Evolutionary conservation across 257 asterid species (phyloP), one percentile per base, ranked within the genome.

Genomic region (Dorcoceras hygrometricum): DNA sequence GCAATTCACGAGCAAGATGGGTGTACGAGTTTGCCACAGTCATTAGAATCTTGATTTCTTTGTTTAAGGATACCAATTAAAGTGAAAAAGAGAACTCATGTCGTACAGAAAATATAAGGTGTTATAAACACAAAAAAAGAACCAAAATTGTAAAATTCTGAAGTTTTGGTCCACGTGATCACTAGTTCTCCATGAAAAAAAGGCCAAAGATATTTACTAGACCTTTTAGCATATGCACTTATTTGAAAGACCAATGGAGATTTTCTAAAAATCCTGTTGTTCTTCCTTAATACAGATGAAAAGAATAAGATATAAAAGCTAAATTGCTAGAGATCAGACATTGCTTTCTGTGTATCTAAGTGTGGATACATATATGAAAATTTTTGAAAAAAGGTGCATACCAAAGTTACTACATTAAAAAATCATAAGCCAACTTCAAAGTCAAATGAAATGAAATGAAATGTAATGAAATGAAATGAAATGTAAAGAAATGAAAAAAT

Each of bases 361-460:
- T 59, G 18, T 39, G n/a, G n/a, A 39, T 11, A 39, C 11, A 39
- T 12, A 12, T 39, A 39, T 29, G 2, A 25, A 58, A 63, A 26
- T 19, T 28, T 8, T 51, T 62, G 10, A 36, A 32, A 69, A 25
- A 39, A 12, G 18, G 9, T 12, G 3, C n/a, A 39, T 12, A 39
- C 50, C 5, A 3, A 12, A 2, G 50, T 39, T 39, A 39, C n/a
- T 39, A n/a, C 50, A 12, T 39, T 12, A 34, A 60, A 63, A 23
- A 11, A 23, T 34, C 57, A 29, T 39, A 32, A 54, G 39, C 20
- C 6, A 14, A 54, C 29, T 39, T 55, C 55, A 23, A 66, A 43
- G 11, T 53, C 51, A 61, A 28, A 67, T 62, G 46, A 32, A 19
- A 25, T n/a, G n/a, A 18, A 24, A 54, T 31, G 39, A 19, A 67